Evolutionary conservation across 306 rosid genomes (phyloP), one percentile per base, ranked within the genome.

Genomic region (Alnus rubra): DNA sequence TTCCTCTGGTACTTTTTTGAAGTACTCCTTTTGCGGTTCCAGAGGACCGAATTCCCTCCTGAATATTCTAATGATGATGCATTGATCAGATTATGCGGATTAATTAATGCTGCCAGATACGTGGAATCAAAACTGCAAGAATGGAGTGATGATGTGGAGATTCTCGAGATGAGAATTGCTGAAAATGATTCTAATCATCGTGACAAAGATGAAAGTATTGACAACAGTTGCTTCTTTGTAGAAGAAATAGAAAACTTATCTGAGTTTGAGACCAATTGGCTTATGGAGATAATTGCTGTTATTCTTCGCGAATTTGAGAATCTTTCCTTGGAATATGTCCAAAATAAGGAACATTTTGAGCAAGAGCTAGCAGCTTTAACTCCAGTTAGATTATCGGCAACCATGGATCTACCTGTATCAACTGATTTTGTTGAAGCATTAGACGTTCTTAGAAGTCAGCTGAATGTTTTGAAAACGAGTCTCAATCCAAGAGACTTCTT

Each of bases 1-100:
- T 90, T 87, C 78, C 83, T 90, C 42, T 90, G 97, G 97, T 85
- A 85, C 88, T 88, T 92, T 76, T 87, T 90, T 60, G 90, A 90
- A 84, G 58, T 86, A 51, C 62, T 90, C 78, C 87, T 87, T 80
- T 59, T 88, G 64, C 86, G 52, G 70, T 88, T 82, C 90, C 87
- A 87, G 80, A 78, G 80, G 74, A 85, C 79, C 58, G 91, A 84
- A 67, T 69, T 88, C 37, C 16, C 74, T 73, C 73, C 84, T 35
- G 86, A 84, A 31, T 63, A 79, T 76, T 80, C 70, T 19, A 86
- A 86, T 33, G 84, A 82, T 50, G 83, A 77, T 78, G 76, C 86
- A 74, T 23, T 88, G 76, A 58, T 69, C 73, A 81, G 82, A 79
- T 80, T 67, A 12, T 88, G 93, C 64, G 80, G 88, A 11, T 78